phyloP scores from a whole-genome alignment of 331 rosid genomes.

The Pyrus hybrid region DNA sequence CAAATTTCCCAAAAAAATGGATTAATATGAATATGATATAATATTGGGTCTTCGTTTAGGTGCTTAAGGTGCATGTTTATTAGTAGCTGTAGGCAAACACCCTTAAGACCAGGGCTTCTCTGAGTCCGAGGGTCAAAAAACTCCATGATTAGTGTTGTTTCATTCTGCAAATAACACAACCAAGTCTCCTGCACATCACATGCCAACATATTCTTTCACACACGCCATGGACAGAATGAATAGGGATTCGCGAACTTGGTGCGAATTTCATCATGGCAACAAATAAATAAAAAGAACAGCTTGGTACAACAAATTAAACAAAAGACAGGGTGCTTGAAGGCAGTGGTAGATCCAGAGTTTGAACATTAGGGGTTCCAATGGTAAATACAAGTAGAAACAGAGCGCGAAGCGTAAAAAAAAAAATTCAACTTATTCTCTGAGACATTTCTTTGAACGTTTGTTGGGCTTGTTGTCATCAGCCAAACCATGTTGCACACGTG shows the following conservation, averaged over 20 bases:
- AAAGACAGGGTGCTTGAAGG: background rate
- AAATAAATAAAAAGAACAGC: background rate
- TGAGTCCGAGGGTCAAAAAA: background rate
- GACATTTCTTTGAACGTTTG: no score
- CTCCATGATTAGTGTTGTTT: background rate
- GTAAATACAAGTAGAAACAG: no score
- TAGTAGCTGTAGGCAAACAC: background rate
- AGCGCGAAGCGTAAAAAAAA: no score
- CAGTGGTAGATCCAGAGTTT: no score
- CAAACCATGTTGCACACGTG: no score
- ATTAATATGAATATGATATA: background rate
- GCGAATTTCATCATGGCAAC: background rate
- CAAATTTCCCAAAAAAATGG: no score
- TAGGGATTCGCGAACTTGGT: background rate
- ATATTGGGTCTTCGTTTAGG: background rate
- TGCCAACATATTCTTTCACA: background rate
- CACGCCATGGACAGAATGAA: background rate
- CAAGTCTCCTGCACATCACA: background rate
- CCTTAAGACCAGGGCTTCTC: constrained; percentile 10
- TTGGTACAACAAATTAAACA: background rate
- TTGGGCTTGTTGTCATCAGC: no score
- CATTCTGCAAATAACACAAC: background rate
- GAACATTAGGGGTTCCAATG: no score
- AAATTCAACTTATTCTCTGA: no score
- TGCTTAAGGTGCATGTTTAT: background rate